Conservation (phyloP, 768 basidiomycete species). For the Gloeostereum incarnatum region DNA sequence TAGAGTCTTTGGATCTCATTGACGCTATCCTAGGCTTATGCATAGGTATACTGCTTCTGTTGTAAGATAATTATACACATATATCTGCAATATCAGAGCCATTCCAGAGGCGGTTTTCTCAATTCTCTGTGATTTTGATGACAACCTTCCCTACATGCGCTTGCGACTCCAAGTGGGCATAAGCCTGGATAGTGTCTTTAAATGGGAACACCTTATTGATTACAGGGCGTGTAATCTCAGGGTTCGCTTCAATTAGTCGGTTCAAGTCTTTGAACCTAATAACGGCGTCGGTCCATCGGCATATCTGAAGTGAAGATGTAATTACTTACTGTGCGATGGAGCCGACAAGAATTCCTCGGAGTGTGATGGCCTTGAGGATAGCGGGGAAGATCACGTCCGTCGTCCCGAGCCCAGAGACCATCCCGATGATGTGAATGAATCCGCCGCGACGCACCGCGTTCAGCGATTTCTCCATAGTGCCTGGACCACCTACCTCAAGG, state of each 20-base stretch:
- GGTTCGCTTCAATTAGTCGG: conserved; percentile 24
- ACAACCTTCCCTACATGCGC: conserved; percentile 45
- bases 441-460: conserved; percentile 30
- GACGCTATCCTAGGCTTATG: too few relatives aligned
- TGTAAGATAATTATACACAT: too few relatives aligned
- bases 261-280: conserved; percentile 39
- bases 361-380: conserved; percentile 19
- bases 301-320: neutral
- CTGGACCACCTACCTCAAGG: conserved; percentile 35
- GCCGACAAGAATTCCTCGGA: conserved; percentile 36
- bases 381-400: conserved; percentile 17
- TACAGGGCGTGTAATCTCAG: conserved; percentile 27
- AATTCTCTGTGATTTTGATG: too few relatives aligned
- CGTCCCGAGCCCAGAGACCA: conserved; percentile 28
- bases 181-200: conserved; percentile 33
- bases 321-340: conserved; percentile 29
- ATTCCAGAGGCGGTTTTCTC: too few relatives aligned
- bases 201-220: conserved; percentile 43
- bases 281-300: neutral
- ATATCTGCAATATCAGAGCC: too few relatives aligned
- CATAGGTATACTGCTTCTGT: too few relatives aligned
- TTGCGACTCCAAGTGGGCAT: conserved; percentile 33
- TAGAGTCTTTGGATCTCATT: too few relatives aligned
- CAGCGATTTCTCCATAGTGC: conserved; percentile 37
- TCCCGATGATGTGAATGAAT: conserved; percentile 40